Evolutionary conservation across 768 basidiomycete species (phyloP).

Genomic region (Amylocystis lapponica): DNA sequence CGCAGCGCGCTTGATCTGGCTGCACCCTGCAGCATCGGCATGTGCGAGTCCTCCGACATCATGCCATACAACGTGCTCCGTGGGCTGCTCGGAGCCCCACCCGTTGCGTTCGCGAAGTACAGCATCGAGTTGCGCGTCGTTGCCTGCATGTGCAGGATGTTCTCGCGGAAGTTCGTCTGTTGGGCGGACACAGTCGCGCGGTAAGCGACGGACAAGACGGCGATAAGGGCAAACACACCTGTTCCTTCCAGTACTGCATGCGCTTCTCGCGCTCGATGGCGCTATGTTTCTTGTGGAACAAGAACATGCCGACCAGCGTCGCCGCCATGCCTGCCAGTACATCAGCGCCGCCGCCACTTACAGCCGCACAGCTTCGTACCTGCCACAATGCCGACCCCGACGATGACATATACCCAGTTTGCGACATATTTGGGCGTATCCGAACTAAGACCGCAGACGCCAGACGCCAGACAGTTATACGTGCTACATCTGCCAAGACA

Average conservation of each 20-base stretch:
- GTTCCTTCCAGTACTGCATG: conserved; percentile 86
- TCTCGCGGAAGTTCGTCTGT: conserved; percentile 71
- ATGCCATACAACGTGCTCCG: conserved; percentile 46
- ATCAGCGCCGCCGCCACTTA: no score
- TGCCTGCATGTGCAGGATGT: conserved; percentile 74
- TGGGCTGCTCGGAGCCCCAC: conserved; percentile 36
- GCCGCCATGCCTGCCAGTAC: conserved; percentile 60
- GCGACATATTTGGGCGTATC: conserved; percentile 58
- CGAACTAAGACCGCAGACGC: conserved; percentile 57
- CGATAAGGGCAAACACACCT: conserved; percentile 37
- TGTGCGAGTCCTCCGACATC: conserved; percentile 52
- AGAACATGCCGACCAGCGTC: conserved; percentile 61
- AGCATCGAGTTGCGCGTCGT: conserved; percentile 63
- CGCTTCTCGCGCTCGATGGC: conserved; percentile 77
- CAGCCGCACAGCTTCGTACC: conserved; percentile 37
- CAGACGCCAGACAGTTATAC: conserved; percentile 62
- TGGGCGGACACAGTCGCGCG: no score
- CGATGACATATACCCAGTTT: conserved; percentile 65
- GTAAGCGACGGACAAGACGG: no score
- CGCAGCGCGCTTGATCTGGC: conserved; percentile 46
- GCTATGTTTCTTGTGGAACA: conserved; percentile 66
- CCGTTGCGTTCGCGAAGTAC: conserved; percentile 43
- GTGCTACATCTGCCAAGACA: conserved; percentile 52
- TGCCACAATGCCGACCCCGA: conserved; percentile 65
- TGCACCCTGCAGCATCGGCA: conserved; percentile 46